phyloP scores from a whole-genome alignment of 1,139 yeast species.

The Candida freyschussii region DNA sequence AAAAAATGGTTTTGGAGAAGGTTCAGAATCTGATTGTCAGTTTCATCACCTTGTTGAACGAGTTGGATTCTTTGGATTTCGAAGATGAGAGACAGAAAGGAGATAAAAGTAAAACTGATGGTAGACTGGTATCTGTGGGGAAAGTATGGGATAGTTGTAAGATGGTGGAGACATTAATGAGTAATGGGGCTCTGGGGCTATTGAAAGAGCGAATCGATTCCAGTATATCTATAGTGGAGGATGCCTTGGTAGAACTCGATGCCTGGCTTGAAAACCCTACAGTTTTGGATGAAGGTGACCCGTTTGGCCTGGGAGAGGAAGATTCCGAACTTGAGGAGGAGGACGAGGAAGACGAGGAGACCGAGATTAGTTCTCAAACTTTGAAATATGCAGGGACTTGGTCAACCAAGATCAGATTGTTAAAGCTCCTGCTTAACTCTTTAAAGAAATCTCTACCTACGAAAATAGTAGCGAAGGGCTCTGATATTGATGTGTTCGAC shows the following conservation, averaged over 20 bases:
- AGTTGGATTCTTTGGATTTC: slow-evolving; percentile 26
- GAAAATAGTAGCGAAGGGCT: slow-evolving; percentile 20
- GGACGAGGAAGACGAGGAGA: slow-evolving; percentile 25
- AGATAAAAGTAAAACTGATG: slow-evolving; percentile 24
- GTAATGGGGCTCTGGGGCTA: slow-evolving; percentile 47
- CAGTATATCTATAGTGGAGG: slow-evolving; percentile 47
- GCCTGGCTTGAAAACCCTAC: slow-evolving; percentile 65
- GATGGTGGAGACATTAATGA: slow-evolving; percentile 34
- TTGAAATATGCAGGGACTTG: slow-evolving; percentile 41
- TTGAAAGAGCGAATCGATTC: slow-evolving; percentile 42
- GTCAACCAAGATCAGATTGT: slow-evolving; percentile 48
- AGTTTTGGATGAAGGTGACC: slow-evolving; percentile 41
- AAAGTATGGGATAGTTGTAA: slow-evolving; percentile 63
- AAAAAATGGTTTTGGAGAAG: slow-evolving; percentile 10
- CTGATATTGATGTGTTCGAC: slow-evolving; percentile 28
- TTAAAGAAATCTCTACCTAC: slow-evolving; percentile 50
- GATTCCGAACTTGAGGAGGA: slow-evolving; percentile 31
- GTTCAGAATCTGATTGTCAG: slow-evolving; percentile 12
- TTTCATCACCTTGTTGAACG: slow-evolving; percentile 28
- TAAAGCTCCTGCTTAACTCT: slow-evolving; percentile 51
- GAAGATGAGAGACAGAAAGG: slow-evolving; percentile 23
- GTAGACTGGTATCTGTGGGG: slow-evolving; percentile 56
- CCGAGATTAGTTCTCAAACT: slow-evolving; percentile 31
- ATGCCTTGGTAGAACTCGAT: slow-evolving; percentile 58
- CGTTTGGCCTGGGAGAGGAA: slow-evolving; percentile 30